A percentile compares a stretch with the other conserved stretches of the same genome.
Evolutionary conservation across 495 filamentous ascomycete genomes (phyloP).

Genomic region (Apiosordaria backusii): DNA sequence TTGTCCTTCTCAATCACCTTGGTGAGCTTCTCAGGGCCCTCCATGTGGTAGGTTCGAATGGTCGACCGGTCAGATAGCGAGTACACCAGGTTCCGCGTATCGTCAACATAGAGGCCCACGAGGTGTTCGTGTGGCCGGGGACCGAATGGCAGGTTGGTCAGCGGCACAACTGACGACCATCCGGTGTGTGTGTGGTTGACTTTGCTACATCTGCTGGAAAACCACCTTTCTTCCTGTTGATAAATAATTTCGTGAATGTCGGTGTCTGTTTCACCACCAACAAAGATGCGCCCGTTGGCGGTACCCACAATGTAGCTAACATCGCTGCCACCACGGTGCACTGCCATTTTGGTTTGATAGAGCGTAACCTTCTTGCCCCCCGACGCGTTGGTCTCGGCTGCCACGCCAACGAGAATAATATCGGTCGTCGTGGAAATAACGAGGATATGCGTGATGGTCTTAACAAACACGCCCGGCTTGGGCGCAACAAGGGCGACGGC

Average conservation of each 20-base stretch:
- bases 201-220: slow-evolving; percentile 72
- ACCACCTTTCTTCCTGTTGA: slow-evolving; percentile 96
- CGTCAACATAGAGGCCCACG: slow-evolving; percentile 76
- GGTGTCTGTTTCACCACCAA: slow-evolving; percentile 71
- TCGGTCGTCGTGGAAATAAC: slow-evolving; percentile 83
- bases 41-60: slow-evolving; percentile 82
- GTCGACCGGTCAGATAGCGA: slow-evolving; percentile 81
- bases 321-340: slow-evolving; percentile 63
- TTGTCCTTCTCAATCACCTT: slow-evolving; percentile 56
- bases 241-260: slow-evolving; percentile 93
- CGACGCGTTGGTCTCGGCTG: slow-evolving; percentile 53
- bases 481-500: slow-evolving; percentile 79
- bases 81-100: slow-evolving; percentile 82
- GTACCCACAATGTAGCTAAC: slow-evolving; percentile 76
- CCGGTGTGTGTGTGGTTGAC: slow-evolving; percentile 82
- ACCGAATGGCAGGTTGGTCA: slow-evolving; percentile 32
- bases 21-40: slow-evolving; percentile 46
- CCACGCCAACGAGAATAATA: slow-evolving; percentile 76
- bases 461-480: slow-evolving; percentile 76
- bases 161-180: slow-evolving; percentile 65
- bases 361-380: slow-evolving; percentile 69
- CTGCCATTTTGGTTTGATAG: slow-evolving; percentile 79
- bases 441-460: slow-evolving; percentile 76
- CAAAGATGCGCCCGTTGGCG: slow-evolving; percentile 84
- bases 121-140: slow-evolving; percentile 54